These are phyloP conservation scores for Suhomyces choctaworum DNA, from an alignment of 1,139 yeast species.

Conservation along the genomic window DNA sequence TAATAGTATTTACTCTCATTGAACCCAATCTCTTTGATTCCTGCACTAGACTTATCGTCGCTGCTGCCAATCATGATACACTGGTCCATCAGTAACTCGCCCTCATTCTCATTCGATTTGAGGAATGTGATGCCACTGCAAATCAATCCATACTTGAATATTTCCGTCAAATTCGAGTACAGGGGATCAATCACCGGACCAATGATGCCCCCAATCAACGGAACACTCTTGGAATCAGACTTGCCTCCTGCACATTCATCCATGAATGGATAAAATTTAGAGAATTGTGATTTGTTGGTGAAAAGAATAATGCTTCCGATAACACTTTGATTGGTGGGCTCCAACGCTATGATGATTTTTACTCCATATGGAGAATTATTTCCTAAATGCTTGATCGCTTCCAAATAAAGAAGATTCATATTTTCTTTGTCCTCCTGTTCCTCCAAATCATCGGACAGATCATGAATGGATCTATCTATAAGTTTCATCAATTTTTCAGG, in stretches of 20 bases:
- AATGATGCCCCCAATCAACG: slow-evolving; percentile 53
- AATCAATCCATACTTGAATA: slow-evolving; percentile 57
- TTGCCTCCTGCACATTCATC: slow-evolving; percentile 29
- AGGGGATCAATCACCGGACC: slow-evolving; percentile 59
- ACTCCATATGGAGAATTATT: slow-evolving; percentile 29
- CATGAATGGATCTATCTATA: slow-evolving; percentile 23
- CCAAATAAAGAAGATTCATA: slow-evolving; percentile 21
- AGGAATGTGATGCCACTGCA: slow-evolving; percentile 60
- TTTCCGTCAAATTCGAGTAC: slow-evolving; percentile 55
- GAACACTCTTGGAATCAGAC: slow-evolving; percentile 7
- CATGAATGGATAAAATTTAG: slow-evolving; percentile 55
- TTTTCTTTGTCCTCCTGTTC: slow-evolving; percentile 17
- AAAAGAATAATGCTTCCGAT: slow-evolving; percentile 59
- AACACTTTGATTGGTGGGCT: slow-evolving; percentile 53
- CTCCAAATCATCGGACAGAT: slow-evolving; percentile 8
- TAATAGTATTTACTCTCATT: slow-evolving; percentile 42
- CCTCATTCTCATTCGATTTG: slow-evolving; percentile 37
- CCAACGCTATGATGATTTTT: slow-evolving; percentile 56
- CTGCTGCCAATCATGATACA: slow-evolving; percentile 44
- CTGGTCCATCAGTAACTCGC: slow-evolving; percentile 27
- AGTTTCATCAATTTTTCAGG: slow-evolving; percentile 40
- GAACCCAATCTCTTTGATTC: slow-evolving; percentile 47
- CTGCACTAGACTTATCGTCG: slow-evolving; percentile 37
- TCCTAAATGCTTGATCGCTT: slow-evolving; percentile 22
- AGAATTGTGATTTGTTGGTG: slow-evolving; percentile 47